These are phyloP conservation scores for Ustilaginoidea virens DNA, from an alignment of 2,329 filamentous ascomycete genomes.

Conservation along the genomic window DNA sequence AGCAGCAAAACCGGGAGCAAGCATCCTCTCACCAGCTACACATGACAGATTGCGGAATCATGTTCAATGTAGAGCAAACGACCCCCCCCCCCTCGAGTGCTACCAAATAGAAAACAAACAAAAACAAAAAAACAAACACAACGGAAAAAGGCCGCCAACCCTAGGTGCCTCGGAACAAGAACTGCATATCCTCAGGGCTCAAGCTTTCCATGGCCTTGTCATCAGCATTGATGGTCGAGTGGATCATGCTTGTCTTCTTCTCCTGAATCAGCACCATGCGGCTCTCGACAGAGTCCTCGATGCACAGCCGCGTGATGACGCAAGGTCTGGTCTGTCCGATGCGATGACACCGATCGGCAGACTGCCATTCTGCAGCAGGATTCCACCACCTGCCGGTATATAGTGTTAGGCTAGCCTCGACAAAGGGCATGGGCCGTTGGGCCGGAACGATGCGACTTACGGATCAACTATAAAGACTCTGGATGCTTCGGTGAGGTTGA, in stretches of 20 bases:
- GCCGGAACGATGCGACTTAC: slow-evolving; percentile 34
- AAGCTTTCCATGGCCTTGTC: slow-evolving; percentile 81
- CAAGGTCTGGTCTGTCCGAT: slow-evolving; percentile 92
- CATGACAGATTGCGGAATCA: no score
- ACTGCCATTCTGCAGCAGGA: slow-evolving; percentile 99
- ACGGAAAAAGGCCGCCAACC: no score
- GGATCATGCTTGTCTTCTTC: slow-evolving; percentile 98
- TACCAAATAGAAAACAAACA: no score
- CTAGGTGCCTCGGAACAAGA: slow-evolving; percentile 64
- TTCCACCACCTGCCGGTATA: slow-evolving; percentile 71
- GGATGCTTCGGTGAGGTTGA: slow-evolving; percentile 90
- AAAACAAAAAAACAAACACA: no score
- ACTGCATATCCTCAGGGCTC: slow-evolving; percentile 84
- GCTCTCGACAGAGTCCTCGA: slow-evolving; percentile 93
- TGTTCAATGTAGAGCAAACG: no score
- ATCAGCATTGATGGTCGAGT: slow-evolving; percentile 89
- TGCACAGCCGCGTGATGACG: slow-evolving; percentile 84
- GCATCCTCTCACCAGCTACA: no score
- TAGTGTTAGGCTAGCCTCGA: slow-evolving; percentile 4
- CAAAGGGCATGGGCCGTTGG: background rate
- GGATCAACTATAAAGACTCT: slow-evolving; percentile 94
- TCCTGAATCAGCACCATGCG: slow-evolving; percentile 92
- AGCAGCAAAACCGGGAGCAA: no score
- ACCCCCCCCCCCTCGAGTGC: no score
- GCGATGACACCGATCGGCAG: slow-evolving; percentile 82